These are phyloP conservation scores for Fusarium irregulare DNA, from an alignment of 2,329 filamentous ascomycete species.

Conservation along the genomic window DNA sequence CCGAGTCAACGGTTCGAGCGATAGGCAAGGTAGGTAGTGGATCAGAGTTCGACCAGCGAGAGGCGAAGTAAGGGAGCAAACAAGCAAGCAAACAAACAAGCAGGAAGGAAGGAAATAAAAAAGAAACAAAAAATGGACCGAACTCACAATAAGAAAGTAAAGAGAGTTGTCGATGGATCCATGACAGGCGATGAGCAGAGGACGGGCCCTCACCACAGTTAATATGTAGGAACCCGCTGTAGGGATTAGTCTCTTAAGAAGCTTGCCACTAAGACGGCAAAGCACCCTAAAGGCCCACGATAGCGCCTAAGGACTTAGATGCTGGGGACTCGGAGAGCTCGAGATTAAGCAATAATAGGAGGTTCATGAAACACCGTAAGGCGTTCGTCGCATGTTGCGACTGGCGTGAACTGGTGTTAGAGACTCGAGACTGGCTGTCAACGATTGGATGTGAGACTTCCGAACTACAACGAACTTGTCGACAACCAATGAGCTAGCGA, in stretches of 20 bases:
- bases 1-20: slow-evolving; percentile 20
- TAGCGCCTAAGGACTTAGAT: slow-evolving; percentile 39
- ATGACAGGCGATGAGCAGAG: slow-evolving; percentile 50
- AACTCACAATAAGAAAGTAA: slow-evolving; percentile 77
- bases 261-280: slow-evolving; percentile 26
- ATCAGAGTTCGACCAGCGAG: slow-evolving; percentile 40
- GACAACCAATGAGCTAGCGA: slow-evolving; percentile 34
- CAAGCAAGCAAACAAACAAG: slow-evolving; percentile 30
- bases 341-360: slow-evolving; percentile 38
- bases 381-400: slow-evolving; percentile 42
- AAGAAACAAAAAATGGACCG: slow-evolving; percentile 43
- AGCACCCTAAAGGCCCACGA: slow-evolving; percentile 40
- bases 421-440: slow-evolving; percentile 28
- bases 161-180: slow-evolving; percentile 73
- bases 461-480: slow-evolving; percentile 34
- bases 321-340: slow-evolving; percentile 23
- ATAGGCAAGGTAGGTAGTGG: slow-evolving; percentile 8
- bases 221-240: slow-evolving; percentile 43
- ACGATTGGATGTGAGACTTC: slow-evolving; percentile 32
- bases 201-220: slow-evolving; percentile 33
- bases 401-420: slow-evolving; percentile 36
- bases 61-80: slow-evolving; percentile 29
- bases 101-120: slow-evolving; percentile 16
- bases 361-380: slow-evolving; percentile 43
- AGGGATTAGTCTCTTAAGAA: slow-evolving; percentile 18